Evolutionary conservation across 2,329 filamentous ascomycete genomes (phyloP), one percentile per base, ranked within the genome.

Genomic region (Aspergillus floridensis): DNA sequence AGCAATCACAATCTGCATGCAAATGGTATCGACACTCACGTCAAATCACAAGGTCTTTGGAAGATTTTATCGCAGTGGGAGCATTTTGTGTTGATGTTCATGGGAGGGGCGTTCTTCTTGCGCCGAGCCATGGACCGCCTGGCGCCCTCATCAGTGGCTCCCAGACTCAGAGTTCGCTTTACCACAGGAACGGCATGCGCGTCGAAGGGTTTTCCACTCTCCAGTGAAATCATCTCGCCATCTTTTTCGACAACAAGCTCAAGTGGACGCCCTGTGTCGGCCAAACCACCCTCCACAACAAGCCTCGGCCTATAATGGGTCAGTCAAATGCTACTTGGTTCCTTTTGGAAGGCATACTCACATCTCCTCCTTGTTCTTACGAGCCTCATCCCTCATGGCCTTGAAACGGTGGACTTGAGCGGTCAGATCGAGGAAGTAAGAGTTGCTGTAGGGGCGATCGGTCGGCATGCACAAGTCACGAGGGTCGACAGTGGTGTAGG

Each of bases 361-460:
- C 68, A 52, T 58, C 22, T 86, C 44, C 56, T 70, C 65, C 81
- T 62, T 81, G 82, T 70, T 86, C 87, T 70, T 89, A 84, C 91
- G 88, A 65, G 88, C 86, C 66, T 88, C 87, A 64, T 88, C 88
- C 70, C 97, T 87, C 74, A 95, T 90, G 70, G 88, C 86, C 62
- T 92, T 93, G 85, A 96, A 96, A 74, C 91, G 86, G 74, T 88
- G 86, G 69, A 97, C 92, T 85, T 97, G 93, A 75, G 96, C 91
- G 75, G 96, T 88, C 62, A 98, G 87, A 80, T 98, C 93, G 79
- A 97, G 89, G 75, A 97, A 97, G 79, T 98, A 98, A 74, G 91
- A 91, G 84, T 90, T 92, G 83, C 89, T 95, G 82, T 97, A 98
- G 66, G 92, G 92, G 70, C 90, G 88, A 77, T 98, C 93, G 77